These are phyloP conservation scores for Nigrospora sphaerica DNA, from an alignment of 2,329 filamentous ascomycete species.

Conservation along the genomic window DNA sequence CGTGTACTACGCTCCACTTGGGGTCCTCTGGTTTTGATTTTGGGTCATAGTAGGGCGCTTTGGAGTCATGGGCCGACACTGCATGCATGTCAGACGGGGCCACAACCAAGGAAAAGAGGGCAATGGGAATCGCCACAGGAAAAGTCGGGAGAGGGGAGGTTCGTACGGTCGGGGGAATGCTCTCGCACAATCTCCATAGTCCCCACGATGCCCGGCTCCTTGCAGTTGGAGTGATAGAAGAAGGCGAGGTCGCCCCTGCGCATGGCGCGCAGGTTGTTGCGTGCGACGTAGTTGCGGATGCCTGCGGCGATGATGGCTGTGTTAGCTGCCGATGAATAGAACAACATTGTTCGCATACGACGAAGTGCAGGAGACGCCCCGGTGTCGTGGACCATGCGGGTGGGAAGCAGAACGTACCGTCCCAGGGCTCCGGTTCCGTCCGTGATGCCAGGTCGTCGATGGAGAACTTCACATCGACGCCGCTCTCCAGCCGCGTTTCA, in stretches of 20 bases:
- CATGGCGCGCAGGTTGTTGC: conserved; percentile 89
- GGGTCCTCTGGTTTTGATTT: conserved; percentile 63
- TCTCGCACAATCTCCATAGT: conserved; percentile 85
- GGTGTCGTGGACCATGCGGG: neutral
- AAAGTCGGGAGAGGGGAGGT: neutral
- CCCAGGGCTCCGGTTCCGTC: conserved; percentile 79
- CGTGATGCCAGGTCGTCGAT: conserved; percentile 79
- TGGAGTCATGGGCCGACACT: conserved; percentile 65
- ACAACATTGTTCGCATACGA: conserved; percentile 19
- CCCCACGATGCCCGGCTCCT: conserved; percentile 79
- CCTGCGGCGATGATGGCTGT: conserved; percentile 12
- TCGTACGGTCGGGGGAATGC: conserved; percentile 68
- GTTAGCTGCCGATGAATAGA: conserved; percentile 23
- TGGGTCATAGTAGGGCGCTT: conserved; percentile 76
- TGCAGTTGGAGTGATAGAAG: conserved; percentile 95
- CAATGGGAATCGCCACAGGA: neutral
- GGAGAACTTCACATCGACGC: conserved; percentile 83
- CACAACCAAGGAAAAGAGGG: neutral
- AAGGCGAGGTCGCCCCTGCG: conserved; percentile 86
- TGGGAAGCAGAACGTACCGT: conserved; percentile 51
- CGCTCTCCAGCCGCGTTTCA: conserved; percentile 77
- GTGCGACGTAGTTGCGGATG: conserved; percentile 43
- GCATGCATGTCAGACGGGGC: conserved; percentile 15
- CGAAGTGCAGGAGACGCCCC: neutral
- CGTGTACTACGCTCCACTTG: conserved; percentile 85